Evolutionary conservation across 2,329 filamentous ascomycete genomes (phyloP).

Genomic region (Xylaria sp.): DNA sequence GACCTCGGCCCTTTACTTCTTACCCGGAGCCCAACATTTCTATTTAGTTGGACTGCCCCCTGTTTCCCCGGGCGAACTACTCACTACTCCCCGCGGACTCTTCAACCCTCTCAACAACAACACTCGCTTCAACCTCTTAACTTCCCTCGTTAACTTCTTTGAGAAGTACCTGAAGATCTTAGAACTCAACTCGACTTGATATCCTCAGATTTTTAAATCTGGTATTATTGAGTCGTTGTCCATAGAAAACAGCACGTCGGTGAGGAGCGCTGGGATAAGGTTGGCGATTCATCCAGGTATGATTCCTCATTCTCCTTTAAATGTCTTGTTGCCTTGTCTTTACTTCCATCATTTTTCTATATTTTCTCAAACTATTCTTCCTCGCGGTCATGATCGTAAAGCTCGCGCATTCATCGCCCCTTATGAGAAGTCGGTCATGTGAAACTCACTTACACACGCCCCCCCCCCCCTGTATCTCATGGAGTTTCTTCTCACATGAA

Average conservation of each 20-base stretch:
- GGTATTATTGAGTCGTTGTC: neutral
- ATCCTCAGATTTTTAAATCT: neutral
- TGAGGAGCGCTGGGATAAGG: neutral
- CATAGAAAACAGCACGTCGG: neutral
- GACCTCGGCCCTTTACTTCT: constrained; percentile 17
- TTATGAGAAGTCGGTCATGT: no score
- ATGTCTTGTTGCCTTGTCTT: no score
- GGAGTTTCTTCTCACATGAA: neutral
- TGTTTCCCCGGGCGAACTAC: no score
- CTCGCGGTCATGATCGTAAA: no score
- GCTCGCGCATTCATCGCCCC: no score
- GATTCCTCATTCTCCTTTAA: neutral
- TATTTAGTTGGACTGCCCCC: neutral
- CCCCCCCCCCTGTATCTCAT: neutral
- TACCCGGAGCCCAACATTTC: constrained; percentile 1
- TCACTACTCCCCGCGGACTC: neutral
- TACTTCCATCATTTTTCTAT: no score
- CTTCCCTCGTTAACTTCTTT: no score
- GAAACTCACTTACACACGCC: no score
- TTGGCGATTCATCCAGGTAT: constrained; percentile 8
- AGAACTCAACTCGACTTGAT: no score
- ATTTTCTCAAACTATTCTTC: no score
- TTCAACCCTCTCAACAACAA: constrained; percentile 1
- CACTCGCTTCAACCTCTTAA: neutral
- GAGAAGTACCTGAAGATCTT: no score